A percentile compares a stretch with the other conserved stretches of the same genome.
Evolutionary conservation across 1,284 basidiomycete species (phyloP).

Genomic region (Malassezia arunalokei): DNA sequence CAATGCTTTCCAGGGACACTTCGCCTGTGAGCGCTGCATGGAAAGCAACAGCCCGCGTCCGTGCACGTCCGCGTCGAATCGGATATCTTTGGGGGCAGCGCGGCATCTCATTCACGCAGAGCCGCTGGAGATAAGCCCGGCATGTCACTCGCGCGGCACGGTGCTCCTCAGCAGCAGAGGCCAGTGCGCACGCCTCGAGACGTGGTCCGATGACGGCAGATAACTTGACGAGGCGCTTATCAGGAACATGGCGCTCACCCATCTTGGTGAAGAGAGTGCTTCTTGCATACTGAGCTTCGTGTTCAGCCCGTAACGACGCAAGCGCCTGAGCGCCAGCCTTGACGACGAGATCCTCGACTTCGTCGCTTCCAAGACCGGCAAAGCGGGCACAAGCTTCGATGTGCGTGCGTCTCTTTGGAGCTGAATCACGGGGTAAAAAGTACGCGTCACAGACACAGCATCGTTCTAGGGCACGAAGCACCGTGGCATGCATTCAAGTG

Average conservation of each 20-base stretch:
- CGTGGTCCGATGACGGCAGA: neutral
- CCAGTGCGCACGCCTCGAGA: neutral
- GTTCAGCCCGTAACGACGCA: neutral
- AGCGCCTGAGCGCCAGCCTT: neutral
- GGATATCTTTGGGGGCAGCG: neutral
- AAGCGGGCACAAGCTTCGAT: slow-evolving; percentile 3
- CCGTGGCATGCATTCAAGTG: neutral
- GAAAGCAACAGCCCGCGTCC: neutral
- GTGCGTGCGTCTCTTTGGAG: slow-evolving; percentile 6
- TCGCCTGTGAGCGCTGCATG: neutral
- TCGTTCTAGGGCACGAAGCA: slow-evolving; percentile 3
- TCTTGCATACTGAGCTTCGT: neutral
- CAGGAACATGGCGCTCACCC: neutral
- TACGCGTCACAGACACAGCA: slow-evolving; percentile 7
- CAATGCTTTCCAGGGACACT: neutral
- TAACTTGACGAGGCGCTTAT: neutral
- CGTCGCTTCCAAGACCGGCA: neutral
- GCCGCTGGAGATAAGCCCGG: neutral
- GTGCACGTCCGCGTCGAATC: neutral
- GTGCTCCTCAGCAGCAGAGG: neutral
- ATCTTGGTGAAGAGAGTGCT: neutral
- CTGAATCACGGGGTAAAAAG: neutral
- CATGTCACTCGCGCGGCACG: neutral
- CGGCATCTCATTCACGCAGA: neutral
- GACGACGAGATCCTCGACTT: neutral